Conservation (phyloP, 768 basidiomycete species). For the Leccinum variicolor region DNA sequence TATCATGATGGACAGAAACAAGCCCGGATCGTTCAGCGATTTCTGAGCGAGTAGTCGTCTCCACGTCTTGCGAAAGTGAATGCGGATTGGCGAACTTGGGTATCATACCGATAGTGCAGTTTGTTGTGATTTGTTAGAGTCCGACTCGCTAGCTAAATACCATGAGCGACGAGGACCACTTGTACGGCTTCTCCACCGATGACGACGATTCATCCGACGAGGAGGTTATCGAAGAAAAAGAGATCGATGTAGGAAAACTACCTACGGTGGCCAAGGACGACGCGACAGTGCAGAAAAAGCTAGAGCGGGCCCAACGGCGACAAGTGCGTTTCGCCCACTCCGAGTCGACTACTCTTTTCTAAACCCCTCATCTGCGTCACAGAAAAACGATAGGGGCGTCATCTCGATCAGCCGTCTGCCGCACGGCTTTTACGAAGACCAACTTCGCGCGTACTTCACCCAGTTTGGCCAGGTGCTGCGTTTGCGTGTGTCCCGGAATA, state of each 20-base stretch:
- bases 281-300: slow-evolving; percentile 62
- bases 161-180: slow-evolving; percentile 40
- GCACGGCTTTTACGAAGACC: slow-evolving; percentile 96
- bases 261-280: slow-evolving; percentile 91
- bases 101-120: slow-evolving; percentile 19
- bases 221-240: slow-evolving; percentile 54
- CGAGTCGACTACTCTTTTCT: neutral
- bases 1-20: slow-evolving; percentile 2
- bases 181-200: slow-evolving; percentile 77
- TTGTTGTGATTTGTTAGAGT: slow-evolving; percentile 22
- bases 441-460: slow-evolving; percentile 88
- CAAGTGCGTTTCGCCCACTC: slow-evolving; percentile 48
- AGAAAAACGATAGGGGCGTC: slow-evolving; percentile 74
- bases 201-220: slow-evolving; percentile 79
- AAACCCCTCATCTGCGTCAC: neutral
- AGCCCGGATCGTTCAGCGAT: slow-evolving; percentile 13
- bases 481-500: slow-evolving; percentile 87
- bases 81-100: slow-evolving; percentile 50
- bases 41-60: slow-evolving; percentile 36
- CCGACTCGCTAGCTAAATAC: neutral
- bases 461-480: slow-evolving; percentile 93
- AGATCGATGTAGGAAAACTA: slow-evolving; percentile 67
- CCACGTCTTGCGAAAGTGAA: slow-evolving; percentile 30
- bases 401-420: slow-evolving; percentile 89
- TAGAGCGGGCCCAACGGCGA: slow-evolving; percentile 59